Percentiles rank a stretch among this genome's conserved stretches.
phyloP scores from a whole-genome alignment of 257 asterid species.

The Fraxinus anomala region DNA sequence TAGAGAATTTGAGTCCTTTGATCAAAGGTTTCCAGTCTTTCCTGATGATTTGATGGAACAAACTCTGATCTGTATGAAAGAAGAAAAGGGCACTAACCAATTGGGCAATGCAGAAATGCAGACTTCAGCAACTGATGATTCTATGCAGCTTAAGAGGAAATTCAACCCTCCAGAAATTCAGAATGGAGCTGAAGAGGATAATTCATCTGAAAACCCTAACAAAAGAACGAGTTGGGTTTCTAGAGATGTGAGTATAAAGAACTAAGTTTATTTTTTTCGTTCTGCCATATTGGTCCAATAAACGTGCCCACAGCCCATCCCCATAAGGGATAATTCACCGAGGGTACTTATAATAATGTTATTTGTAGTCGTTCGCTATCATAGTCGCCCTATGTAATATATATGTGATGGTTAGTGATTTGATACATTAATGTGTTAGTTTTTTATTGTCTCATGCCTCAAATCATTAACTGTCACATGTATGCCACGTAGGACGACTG shows the following conservation, averaged over 20 bases:
- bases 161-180: background rate
- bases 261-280: too few relatives aligned
- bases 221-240: slow-evolving; percentile 30
- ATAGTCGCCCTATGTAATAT: too few relatives aligned
- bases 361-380: too few relatives aligned
- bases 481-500: too few relatives aligned
- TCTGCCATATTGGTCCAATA: too few relatives aligned
- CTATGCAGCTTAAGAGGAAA: slow-evolving; percentile 37
- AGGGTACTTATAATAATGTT: too few relatives aligned
- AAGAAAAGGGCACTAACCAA: slow-evolving; percentile 24
- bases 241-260: slow-evolving; percentile 36
- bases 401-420: too few relatives aligned
- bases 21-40: slow-evolving; percentile 18
- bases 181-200: slow-evolving; percentile 3
- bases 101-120: slow-evolving; percentile 15
- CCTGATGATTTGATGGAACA: slow-evolving; percentile 16
- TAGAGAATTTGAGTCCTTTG: slow-evolving; percentile 21
- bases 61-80: slow-evolving; percentile 15
- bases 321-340: too few relatives aligned
- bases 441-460: too few relatives aligned
- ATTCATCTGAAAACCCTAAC: slow-evolving; percentile 27
- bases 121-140: background rate
- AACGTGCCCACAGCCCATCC: too few relatives aligned
- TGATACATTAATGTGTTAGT: too few relatives aligned
- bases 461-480: too few relatives aligned